Evolutionary conservation across 305 asterid species (phyloP).

Genomic region (Fraxinus latifolia): DNA sequence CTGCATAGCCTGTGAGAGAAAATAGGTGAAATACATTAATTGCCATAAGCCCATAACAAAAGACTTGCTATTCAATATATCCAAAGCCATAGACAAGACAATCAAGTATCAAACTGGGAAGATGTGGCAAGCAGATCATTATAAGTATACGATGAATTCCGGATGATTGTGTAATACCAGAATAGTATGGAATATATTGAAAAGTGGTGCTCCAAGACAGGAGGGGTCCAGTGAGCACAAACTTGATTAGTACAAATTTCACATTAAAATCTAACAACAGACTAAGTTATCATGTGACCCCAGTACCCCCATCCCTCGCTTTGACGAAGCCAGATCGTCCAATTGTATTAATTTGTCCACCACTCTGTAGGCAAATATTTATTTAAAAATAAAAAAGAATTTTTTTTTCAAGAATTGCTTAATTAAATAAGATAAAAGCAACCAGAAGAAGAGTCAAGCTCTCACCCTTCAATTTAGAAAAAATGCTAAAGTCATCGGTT

Average conservation of each 20-base stretch:
- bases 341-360: no score
- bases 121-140: background rate
- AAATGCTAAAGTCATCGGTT: no score
- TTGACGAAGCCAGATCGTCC: no score
- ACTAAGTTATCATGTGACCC: background rate
- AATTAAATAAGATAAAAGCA: no score
- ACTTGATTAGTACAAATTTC: background rate
- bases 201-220: background rate
- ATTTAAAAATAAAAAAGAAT: no score
- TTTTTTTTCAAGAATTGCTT: no score
- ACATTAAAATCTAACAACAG: background rate
- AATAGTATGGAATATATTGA: background rate
- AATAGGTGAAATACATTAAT: background rate
- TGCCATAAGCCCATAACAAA: background rate
- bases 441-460: no score
- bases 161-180: background rate
- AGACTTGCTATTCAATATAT: background rate
- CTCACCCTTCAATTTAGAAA: no score
- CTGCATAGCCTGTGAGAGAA: slow-evolving; percentile 60
- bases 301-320: background rate
- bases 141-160: background rate
- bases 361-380: no score
- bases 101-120: background rate
- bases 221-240: background rate
- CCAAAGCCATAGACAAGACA: background rate